phyloP scores from a whole-genome alignment of 192 early-diverging fungal species.

The Neocallimastix lanati region DNA sequence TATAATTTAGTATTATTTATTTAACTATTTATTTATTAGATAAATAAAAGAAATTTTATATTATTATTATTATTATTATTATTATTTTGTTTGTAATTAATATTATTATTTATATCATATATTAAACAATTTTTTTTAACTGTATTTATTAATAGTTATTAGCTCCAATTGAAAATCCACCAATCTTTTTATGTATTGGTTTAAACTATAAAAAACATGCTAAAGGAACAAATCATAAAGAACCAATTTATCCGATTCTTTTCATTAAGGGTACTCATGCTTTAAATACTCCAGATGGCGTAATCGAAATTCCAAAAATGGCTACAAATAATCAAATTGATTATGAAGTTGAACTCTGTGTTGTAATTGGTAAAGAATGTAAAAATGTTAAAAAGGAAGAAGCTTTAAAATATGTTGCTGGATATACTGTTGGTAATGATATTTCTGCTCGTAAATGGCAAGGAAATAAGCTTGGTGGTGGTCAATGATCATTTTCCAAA shows the following conservation, averaged over 20 bases:
- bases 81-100: too few species aligned
- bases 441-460: conserved; percentile 41
- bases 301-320: conserved; percentile 22
- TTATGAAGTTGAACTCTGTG: conserved; percentile 41
- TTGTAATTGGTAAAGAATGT: conserved; percentile 34
- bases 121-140: too few species aligned
- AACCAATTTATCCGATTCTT: conserved; percentile 27
- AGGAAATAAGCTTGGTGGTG: conserved; percentile 11
- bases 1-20: too few species aligned
- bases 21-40: too few species aligned
- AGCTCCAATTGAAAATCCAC: conserved; percentile 13
- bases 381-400: conserved; percentile 23
- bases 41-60: too few species aligned
- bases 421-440: conserved; percentile 40
- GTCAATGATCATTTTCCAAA: conserved; percentile 43
- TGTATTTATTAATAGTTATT: conserved; percentile 13
- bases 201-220: conserved; percentile 40
- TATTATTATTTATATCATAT: too few species aligned
- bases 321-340: conserved; percentile 29
- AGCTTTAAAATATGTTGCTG: conserved; percentile 28
- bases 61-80: too few species aligned
- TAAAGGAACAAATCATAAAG: conserved; percentile 21
- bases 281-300: conserved; percentile 18
- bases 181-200: conserved; percentile 28
- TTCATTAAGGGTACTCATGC: conserved; percentile 31